Base-by-base conservation (phyloP, 495 filamentous ascomycete species). In the Amniculicola lignicola region DNA sequence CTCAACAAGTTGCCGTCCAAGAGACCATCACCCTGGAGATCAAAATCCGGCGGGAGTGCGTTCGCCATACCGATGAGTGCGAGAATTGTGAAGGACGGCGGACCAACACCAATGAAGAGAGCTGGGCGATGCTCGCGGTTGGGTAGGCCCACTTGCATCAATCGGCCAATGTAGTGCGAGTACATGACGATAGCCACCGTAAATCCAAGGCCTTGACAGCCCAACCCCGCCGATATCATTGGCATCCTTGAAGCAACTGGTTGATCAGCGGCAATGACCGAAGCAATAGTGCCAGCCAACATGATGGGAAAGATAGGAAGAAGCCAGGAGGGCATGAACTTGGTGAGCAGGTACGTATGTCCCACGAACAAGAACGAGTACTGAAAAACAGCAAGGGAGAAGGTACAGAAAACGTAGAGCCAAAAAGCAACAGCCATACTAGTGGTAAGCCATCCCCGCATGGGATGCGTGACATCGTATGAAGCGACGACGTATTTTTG, bases 31-130 rank as follows among this genome's bases (percentile, higher is more conserved):
- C 51, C 28, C 29, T 65, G 57, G 50, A 60, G 62, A 16, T 61
- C 49, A 37, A 66, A 65, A 19, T 51, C 47, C 10, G 57, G 46
- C 0, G 78, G 72, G 0, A 80, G 63, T 9, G 61, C 77, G 19
- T 74, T 69, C 0, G 81, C 79, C 74, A 87, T 81, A 21, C 76
- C 76, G 38, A 90, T 77, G n/a, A 89, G 70, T 5, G 85, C 84
- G 1, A 85, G 72, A n/a, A 77, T 79, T 2, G 85, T 88, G 70
- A 87, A 90, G 1, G 79, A 76, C 0, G 85, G 0, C 80, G 60
- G 60, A 5, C 60, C 85, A 6, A 87, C 84, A 5, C 82, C 82
- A 54, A 89, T 87, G 67, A 87, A 87, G 81, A 89, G 85, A 1
- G 79, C 82, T 0, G 81, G 78, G 36, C 82, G 66, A 35, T 51